phyloP scores from a whole-genome alignment of 1,284 basidiomycete species.

The Rhodotorula glutinis region DNA sequence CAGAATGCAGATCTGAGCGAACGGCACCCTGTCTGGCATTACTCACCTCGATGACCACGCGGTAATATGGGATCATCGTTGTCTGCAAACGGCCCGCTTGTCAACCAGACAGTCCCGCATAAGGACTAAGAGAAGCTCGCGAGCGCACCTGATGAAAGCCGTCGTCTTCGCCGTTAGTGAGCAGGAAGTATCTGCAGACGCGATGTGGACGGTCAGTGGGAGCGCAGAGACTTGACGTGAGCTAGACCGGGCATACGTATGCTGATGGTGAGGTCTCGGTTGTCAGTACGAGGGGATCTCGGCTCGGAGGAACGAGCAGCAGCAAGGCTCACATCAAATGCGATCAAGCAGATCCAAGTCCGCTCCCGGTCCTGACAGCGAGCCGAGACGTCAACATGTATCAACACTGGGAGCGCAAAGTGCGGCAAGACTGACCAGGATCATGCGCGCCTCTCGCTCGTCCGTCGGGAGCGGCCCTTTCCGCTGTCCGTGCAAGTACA shows the following conservation, averaged over 20 bases:
- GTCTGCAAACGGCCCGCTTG: conserved; percentile 4
- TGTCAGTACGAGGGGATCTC: not conserved
- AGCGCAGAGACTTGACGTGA: no score
- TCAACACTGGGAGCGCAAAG: not conserved
- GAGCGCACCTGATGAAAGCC: conserved; percentile 8
- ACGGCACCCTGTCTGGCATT: not conserved
- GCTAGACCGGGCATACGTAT: not conserved
- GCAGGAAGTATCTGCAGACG: conserved; percentile 10
- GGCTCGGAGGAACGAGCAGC: not conserved
- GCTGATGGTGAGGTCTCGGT: not conserved
- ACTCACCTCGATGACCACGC: conserved; percentile 2
- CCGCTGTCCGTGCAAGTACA: conserved; percentile 17
- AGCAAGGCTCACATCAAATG: conserved; percentile 9
- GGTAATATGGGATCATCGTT: conserved; percentile 20
- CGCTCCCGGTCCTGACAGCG: conserved; percentile 16
- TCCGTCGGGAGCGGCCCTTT: conserved; percentile 14
- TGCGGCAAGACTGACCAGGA: not conserved
- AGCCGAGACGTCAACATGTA: not conserved
- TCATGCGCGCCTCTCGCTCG: conserved; percentile 20
- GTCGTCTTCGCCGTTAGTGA: conserved; percentile 20
- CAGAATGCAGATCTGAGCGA: not conserved
- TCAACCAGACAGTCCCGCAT: not conserved
- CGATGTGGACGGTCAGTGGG: not conserved
- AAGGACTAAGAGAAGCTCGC: no score
- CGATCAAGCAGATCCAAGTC: conserved; percentile 17